phyloP scores from a whole-genome alignment of 192 early-diverging fungal genomes.

The Pilaira anomala region DNA sequence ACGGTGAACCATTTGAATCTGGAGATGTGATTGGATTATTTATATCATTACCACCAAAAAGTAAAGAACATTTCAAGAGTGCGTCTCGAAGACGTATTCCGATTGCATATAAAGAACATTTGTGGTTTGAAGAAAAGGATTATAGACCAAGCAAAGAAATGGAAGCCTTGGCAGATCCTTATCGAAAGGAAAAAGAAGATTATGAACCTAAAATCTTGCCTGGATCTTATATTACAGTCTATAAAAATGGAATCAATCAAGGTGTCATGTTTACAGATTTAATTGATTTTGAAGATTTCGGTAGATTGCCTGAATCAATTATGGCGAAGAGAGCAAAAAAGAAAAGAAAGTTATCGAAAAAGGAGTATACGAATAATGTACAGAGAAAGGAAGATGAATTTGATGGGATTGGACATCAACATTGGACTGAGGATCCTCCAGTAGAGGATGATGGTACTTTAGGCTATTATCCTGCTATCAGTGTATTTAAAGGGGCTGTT shows the following conservation, averaged over 20 bases:
- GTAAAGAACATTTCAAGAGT: conserved; percentile 37
- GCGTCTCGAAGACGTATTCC: conserved; percentile 45
- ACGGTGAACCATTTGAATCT: conserved; percentile 55
- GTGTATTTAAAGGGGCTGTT: conserved; percentile 58
- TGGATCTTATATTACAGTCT: conserved; percentile 57
- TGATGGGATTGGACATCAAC: conserved; percentile 28
- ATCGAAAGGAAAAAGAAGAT: conserved; percentile 5
- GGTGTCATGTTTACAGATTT: conserved; percentile 56
- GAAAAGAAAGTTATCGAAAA: conserved; percentile 22
- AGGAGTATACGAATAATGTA: conserved; percentile 12
- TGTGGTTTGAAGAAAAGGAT: conserved; percentile 56
- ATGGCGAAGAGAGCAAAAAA: conserved; percentile 22
- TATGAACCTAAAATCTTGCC: conserved; percentile 30
- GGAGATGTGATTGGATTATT: conserved; percentile 65
- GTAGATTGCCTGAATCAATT: conserved; percentile 21
- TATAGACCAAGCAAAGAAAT: conserved; percentile 50
- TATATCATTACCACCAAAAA: conserved; percentile 49
- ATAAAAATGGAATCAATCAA: conserved; percentile 61
- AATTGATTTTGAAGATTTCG: conserved; percentile 39
- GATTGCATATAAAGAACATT: conserved; percentile 51
- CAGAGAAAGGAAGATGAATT: conserved; percentile 22
- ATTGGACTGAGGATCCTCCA: conserved; percentile 43
- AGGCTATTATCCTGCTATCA: conserved; percentile 64
- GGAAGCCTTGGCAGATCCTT: conserved; percentile 46
- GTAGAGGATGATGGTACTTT: conserved; percentile 58